These are phyloP conservation scores for Polysphondylium violaceum DNA, from an alignment of 78 protist genomes.

Conservation along the genomic window DNA sequence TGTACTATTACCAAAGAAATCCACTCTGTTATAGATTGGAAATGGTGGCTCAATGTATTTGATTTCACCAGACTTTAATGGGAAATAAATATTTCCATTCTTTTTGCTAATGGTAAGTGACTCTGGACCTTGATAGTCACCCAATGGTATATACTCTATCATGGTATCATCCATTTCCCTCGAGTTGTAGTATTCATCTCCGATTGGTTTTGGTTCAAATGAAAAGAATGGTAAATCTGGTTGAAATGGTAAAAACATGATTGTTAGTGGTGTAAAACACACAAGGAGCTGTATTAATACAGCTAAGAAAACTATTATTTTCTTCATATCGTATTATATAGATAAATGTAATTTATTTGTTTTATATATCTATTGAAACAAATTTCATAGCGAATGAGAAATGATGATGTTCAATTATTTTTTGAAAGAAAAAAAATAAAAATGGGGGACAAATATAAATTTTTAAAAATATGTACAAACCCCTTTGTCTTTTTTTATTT, in stretches of 20 bases:
- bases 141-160: slow-evolving; percentile 8
- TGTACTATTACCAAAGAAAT: neutral
- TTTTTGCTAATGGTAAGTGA: neutral
- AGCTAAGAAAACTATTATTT: no score
- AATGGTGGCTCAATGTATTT: slow-evolving; percentile 33
- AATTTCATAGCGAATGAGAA: no score
- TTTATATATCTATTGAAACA: no score
- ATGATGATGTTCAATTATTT: no score
- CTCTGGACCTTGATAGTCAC: slow-evolving; percentile 27
- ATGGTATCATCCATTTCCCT: neutral
- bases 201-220: neutral
- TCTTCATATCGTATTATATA: no score
- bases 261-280: neutral
- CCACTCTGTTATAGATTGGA: neutral
- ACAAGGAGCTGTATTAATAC: no score
- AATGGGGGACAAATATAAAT: no score
- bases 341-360: no score
- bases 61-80: slow-evolving; percentile 22
- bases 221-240: neutral
- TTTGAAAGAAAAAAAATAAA: no score
- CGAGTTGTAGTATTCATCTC: neutral
- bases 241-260: neutral
- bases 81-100: slow-evolving; percentile 3
- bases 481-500: no score
- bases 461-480: no score